Evolutionary conservation across 2,329 filamentous ascomycete genomes (phyloP).

Genomic region (Fusarium luffae): DNA sequence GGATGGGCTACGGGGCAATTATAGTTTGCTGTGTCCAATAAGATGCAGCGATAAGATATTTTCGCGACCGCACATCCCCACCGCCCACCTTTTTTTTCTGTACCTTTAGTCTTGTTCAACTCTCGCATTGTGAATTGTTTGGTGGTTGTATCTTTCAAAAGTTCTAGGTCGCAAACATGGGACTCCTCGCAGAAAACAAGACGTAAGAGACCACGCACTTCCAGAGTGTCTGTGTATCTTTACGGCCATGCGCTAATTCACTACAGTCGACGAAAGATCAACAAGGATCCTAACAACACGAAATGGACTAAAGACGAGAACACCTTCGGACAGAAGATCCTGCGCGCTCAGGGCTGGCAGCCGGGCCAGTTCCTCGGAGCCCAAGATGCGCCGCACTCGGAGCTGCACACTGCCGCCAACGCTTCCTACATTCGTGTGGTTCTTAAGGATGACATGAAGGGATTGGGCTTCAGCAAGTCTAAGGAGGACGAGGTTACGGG

Average conservation of each 20-base stretch:
- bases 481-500: constrained; percentile 84
- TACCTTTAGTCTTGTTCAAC: constrained; percentile 14
- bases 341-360: constrained; percentile 89
- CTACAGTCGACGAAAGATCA: constrained; percentile 71
- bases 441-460: constrained; percentile 91
- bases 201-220: constrained; percentile 42
- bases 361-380: constrained; percentile 86
- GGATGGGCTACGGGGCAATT: not conserved
- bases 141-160: constrained; percentile 14
- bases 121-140: constrained; percentile 20
- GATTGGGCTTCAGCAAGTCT: constrained; percentile 83
- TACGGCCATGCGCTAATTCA: constrained; percentile 23
- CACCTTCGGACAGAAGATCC: constrained; percentile 89
- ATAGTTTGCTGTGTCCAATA: constrained; percentile 40
- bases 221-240: not conserved
- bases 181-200: constrained; percentile 52
- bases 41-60: constrained; percentile 44
- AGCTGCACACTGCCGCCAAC: constrained; percentile 82
- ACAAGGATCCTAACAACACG: constrained; percentile 94
- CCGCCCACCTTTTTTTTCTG: constrained; percentile 48
- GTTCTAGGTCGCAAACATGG: constrained; percentile 46
- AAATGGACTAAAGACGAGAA: constrained; percentile 86
- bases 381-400: constrained; percentile 77
- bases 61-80: constrained; percentile 42
- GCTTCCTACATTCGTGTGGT: constrained; percentile 85